These are phyloP conservation scores for Poa annua DNA, from an alignment of 176 grass and related monocot genomes.

Conservation along the genomic window DNA sequence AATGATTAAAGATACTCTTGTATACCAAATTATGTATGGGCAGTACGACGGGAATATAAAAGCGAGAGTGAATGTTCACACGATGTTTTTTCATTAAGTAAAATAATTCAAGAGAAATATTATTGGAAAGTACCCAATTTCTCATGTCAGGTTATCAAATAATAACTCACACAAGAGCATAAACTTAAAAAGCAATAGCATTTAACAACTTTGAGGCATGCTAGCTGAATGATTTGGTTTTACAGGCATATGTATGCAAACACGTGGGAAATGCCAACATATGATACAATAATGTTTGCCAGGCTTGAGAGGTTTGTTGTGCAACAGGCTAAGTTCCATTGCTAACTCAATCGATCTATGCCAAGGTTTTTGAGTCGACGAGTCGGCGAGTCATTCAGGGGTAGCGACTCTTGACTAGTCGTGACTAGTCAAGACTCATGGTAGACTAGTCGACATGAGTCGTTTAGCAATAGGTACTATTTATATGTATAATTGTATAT, in stretches of 20 bases:
- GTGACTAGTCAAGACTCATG: no score
- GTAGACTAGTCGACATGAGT: no score
- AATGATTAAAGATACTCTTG: conserved; percentile 15
- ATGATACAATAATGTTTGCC: no score
- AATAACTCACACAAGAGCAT: not conserved
- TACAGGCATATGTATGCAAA: conserved; percentile 11
- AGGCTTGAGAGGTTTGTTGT: no score
- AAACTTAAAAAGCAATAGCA: conserved; percentile 7
- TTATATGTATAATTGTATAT: no score
- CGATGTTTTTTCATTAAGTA: not conserved
- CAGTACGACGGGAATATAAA: not conserved
- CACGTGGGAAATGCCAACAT: not conserved
- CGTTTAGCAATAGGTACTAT: no score
- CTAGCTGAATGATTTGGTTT: not conserved
- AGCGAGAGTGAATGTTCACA: not conserved
- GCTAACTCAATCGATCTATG: not conserved
- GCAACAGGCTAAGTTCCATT: no score
- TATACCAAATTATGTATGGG: not conserved
- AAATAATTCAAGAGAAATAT: conserved; percentile 5
- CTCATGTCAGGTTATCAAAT: conserved; percentile 16
- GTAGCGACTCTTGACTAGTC: no score
- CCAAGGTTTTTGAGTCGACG: no score
- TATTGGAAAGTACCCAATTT: conserved; percentile 4
- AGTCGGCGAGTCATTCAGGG: no score
- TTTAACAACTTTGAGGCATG: not conserved